These are phyloP conservation scores for Penstemon barbatus DNA, from an alignment of 257 asterid species.

Conservation along the genomic window DNA sequence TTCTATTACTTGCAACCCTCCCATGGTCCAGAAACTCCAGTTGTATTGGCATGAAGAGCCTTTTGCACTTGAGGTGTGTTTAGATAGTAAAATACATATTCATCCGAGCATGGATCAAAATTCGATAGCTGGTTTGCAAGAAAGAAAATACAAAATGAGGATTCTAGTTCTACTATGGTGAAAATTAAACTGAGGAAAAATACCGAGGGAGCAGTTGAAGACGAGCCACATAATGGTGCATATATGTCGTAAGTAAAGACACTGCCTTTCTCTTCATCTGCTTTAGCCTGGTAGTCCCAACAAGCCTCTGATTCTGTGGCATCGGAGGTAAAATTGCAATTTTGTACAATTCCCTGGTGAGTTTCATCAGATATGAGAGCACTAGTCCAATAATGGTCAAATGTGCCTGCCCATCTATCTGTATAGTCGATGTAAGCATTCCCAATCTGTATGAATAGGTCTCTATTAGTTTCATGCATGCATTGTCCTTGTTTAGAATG, in stretches of 20 bases:
- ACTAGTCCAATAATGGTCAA: conserved; percentile 48
- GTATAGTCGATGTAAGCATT: conserved; percentile 44
- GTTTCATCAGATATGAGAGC: conserved; percentile 56
- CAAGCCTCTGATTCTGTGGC: conserved; percentile 29
- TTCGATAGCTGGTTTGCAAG: neutral
- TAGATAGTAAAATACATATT: conserved; percentile 38
- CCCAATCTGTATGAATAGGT: conserved; percentile 43
- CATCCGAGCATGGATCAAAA: conserved; percentile 56
- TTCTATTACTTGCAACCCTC: conserved; percentile 44
- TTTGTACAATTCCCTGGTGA: conserved; percentile 33
- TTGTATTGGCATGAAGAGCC: conserved; percentile 51
- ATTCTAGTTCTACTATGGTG: no score
- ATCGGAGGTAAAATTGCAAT: conserved; percentile 45
- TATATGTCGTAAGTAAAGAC: conserved; percentile 42
- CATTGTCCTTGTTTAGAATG: neutral
- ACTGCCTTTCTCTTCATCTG: conserved; percentile 12
- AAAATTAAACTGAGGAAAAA: no score
- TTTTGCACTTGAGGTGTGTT: conserved; percentile 55
- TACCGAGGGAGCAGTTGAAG: conserved; percentile 27
- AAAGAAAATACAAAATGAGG: no score
- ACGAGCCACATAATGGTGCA: conserved; percentile 44
- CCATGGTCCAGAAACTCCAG: conserved; percentile 47
- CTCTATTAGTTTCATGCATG: no score
- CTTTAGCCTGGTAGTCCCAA: neutral
- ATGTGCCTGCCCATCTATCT: conserved; percentile 26